Evolutionary conservation across 495 filamentous ascomycete species (phyloP), one percentile per base, ranked within the genome.

Genomic region (Penicillium arizonense): DNA sequence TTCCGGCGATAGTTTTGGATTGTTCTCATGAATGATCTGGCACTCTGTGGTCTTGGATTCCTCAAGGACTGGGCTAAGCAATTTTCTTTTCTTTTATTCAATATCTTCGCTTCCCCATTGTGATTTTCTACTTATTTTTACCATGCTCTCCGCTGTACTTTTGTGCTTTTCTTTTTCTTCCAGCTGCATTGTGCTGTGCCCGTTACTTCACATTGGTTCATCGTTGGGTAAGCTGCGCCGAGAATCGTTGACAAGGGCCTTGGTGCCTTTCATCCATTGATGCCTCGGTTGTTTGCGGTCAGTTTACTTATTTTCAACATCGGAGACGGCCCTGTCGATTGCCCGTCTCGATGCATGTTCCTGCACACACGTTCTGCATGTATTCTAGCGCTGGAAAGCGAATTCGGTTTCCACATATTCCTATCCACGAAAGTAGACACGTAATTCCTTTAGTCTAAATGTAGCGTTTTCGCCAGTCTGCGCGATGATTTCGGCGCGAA

Each of bases 71-170:
- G 46, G n/a, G 18, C 39, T 35, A n/a, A 6, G 11, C 23, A 35
- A 18, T 13, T 21, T 32, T 40, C 6, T 18, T 41, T 34, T 41
- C 24, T 48, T 47, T 41, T n/a, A n/a, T 30, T 54, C 49, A 47
- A 51, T 47, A 46, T 43, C 55, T 50, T 52, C 47, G 42, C 56
- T 50, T 50, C 48, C 26, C 24, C 53, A 56, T 44, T 69, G 66
- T 69, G 58, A 64, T 70, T 63, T 63, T 53, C 16, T 43, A 57
- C 34, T 55, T 64, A 57, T 57, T 55, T 52, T 55, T 49, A 39
- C 36, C 44, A 30, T 33, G 21, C 39, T 47, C 30, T 23, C 11
- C 35, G 32, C 28, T 55, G 43, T 44, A 47, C 34, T 55, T 57
- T 39, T 48, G 18, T 42, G 40, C 40, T 33, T 26, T 59, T 47